Evolutionary conservation across 768 basidiomycete genomes (phyloP), one percentile per base, ranked within the genome.

Genomic region (Hydnomerulius pinastri): DNA sequence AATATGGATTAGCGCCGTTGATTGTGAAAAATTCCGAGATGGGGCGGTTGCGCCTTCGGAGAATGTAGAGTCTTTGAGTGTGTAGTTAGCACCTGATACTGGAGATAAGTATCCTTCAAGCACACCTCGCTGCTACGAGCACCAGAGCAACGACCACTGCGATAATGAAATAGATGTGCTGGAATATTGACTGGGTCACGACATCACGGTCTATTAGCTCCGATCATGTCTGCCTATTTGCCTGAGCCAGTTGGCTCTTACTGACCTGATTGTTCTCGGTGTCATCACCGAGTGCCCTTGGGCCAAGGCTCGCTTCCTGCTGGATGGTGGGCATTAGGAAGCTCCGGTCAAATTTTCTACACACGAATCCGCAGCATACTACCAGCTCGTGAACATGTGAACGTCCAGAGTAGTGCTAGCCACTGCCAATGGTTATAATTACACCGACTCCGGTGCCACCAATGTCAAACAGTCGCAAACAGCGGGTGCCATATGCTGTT

Each of bases 81-180:
- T 17, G 12, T 28, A 7, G 35, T 64, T 7, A 62, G 56, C 48
- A 18, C 9, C 12, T 11, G 9, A 12, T 15, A 12, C 15, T 5
- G 35, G n/a, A 15, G 37, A 23, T 23, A 1, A 20, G 21, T 4
- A 37, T 23, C 6, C 1, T 13, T 36, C n/a, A n/a, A 20, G 43
- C 51, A 6, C 20, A 68, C 67, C 67, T 66, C 25, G 56, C 40
- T 18, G 48, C 8, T 2, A 70, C 17, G 9, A 68, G 39, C 5
- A 42, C 9, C 4, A 68, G 4, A 3, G 57, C 30, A 9, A 64
- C 21, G 7, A 6, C 41, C 4, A 53, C 28, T 4, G 47, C 58
- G 2, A 50, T 54, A 20, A 68, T 55, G 47, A 66, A 60, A 48
- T 68, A 68, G 4, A 54, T 35, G 15, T 66, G 55, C 15, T 63